Conservation (phyloP, 306 rosid species). For the Astragalus membranaceus region DNA sequence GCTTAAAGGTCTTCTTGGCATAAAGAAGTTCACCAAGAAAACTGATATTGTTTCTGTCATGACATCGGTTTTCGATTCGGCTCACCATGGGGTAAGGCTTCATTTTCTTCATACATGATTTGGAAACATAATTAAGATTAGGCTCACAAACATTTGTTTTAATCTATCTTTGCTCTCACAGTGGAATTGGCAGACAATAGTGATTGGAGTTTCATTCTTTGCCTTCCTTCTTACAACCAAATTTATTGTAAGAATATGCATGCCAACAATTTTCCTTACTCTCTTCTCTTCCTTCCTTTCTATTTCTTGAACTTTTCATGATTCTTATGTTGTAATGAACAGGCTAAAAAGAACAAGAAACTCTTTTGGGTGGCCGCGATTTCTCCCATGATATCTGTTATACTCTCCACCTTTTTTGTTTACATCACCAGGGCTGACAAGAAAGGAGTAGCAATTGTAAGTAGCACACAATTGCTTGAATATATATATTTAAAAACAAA, state of each 20-base stretch:
- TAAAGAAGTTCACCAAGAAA: slow-evolving; percentile 55
- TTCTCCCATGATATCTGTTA: slow-evolving; percentile 70
- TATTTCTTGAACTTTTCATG: neutral
- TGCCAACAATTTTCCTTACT: neutral
- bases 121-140: neutral
- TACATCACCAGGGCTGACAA: slow-evolving; percentile 64
- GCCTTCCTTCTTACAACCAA: slow-evolving; percentile 54
- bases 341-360: slow-evolving; percentile 68
- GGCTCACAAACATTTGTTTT: neutral
- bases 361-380: slow-evolving; percentile 78
- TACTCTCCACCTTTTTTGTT: slow-evolving; percentile 63
- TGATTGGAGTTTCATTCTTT: slow-evolving; percentile 63
- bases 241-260: slow-evolving; percentile 44
- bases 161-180: slow-evolving; percentile 22
- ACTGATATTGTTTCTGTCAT: slow-evolving; percentile 68
- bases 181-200: slow-evolving; percentile 91
- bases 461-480: slow-evolving; percentile 8
- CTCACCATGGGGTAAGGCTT: slow-evolving; percentile 66
- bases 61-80: slow-evolving; percentile 46
- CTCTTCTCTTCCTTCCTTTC: neutral
- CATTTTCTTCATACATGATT: neutral
- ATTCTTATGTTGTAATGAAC: slow-evolving; percentile 1
- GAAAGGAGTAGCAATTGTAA: slow-evolving; percentile 68
- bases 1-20: slow-evolving; percentile 80
- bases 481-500: too few relatives aligned